Base-by-base conservation (phyloP, 768 basidiomycete species). In the Hypholoma sublateritium region DNA sequence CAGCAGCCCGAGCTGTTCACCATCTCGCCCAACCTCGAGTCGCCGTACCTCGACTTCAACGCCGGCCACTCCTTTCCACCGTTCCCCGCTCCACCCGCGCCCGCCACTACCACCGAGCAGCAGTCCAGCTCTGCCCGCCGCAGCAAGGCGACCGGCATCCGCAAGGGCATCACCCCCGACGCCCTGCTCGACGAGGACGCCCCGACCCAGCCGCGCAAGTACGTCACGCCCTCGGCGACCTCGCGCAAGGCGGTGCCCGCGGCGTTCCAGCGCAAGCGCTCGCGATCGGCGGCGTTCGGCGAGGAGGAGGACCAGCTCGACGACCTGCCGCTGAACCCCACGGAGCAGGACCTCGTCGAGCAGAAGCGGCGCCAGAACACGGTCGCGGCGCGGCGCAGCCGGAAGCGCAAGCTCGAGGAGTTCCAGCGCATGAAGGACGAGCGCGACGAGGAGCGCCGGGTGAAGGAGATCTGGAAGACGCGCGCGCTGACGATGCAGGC, bases 311-410 rank as follows among this genome's bases (percentile, higher is more conserved):
- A 82, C 53, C 71, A 78, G 55, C 74, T 79, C 36, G 73, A 68
- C 16, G 73, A 76, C 24, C 68, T 74, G 12, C 67, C 67, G 9
- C 67, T 72, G 28, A 77, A 82, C 16, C 73, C 79, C 0, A 72
- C 78, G 0, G 78, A 81, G 68, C 75, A 84, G 68, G 83, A 88
- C 60, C 83, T 87, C 59, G 93, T 94, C 64, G 89, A 87, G 67
- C 80, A 78, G 43, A 95, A 94, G 80, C 81, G 94, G 25, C 80
- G 87, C 4, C 87, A 89, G 74, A 96, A 96, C 65, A 94, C 93
- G 2, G 72, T 94, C 6, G 93, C 93, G 0, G 94, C 94, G 16
- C 81, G 93, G 1, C 81, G 88, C 44, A 87, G 85, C 64, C 79
- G 93, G 24, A 83, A 84, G 79, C 80, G 91, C 53, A 95, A 93